Percentiles rank a stretch among this genome's conserved stretches.
Evolutionary conservation across 2,329 filamentous ascomycete genomes (phyloP).

Genomic region (Cladorrhinum sp.): DNA sequence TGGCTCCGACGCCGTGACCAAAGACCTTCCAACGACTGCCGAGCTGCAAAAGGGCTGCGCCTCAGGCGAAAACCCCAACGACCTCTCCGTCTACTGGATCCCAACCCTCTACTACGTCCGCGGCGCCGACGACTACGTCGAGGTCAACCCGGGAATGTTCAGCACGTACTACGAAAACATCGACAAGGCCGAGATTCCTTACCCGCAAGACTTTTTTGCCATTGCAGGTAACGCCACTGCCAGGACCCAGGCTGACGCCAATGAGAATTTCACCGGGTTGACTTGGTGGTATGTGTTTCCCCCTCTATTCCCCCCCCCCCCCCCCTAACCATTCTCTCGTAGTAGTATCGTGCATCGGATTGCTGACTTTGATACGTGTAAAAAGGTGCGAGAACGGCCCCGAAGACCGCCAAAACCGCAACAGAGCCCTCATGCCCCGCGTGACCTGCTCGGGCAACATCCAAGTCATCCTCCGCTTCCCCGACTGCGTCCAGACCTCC

Average conservation of each 20-base stretch:
- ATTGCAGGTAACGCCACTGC: conserved; percentile 42
- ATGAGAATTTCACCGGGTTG: conserved; percentile 31
- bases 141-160: conserved; percentile 39
- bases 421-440: conserved; percentile 32
- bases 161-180: conserved; percentile 45
- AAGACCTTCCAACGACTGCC: conserved; percentile 34
- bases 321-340: too few relatives aligned
- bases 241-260: conserved; percentile 32
- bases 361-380: neutral
- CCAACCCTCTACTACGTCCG: conserved; percentile 42
- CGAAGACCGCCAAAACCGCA: conserved; percentile 27
- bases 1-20: conserved; percentile 42
- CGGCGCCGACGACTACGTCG: conserved; percentile 34
- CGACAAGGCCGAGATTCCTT: conserved; percentile 43
- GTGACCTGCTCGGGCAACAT: conserved; percentile 41
- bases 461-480: conserved; percentile 44
- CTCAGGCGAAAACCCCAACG: conserved; percentile 43
- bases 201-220: conserved; percentile 42
- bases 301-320: too few relatives aligned
- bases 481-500: conserved; percentile 39
- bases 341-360: too few relatives aligned
- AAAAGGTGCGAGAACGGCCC: conserved; percentile 34
- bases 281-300: conserved; percentile 32
- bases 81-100: conserved; percentile 44
- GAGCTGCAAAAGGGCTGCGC: conserved; percentile 40